Evolutionary conservation across 2,329 filamentous ascomycete species (phyloP), one percentile per base, ranked within the genome.

Genomic region (Xylaria sp.): DNA sequence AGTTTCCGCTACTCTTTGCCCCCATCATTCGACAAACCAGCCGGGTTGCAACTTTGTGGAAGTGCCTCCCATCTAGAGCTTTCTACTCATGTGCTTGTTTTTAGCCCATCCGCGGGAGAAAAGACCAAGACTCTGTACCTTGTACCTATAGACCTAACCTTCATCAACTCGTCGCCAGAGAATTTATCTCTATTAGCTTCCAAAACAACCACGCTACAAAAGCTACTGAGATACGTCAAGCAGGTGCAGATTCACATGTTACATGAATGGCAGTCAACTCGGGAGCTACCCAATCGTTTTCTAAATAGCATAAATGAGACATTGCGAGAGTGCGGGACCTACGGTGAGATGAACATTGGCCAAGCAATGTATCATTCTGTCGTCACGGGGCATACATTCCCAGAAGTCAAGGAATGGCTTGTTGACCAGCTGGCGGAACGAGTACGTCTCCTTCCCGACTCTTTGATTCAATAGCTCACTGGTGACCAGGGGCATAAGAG

Each of bases 121-220:
- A 71, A 82, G 31, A 69, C 77, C 17, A 77, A 81, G 5, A 73
- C 82, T 1, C 75, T 90, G 10, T 85, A 88, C 66, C 80, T 95
- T n/a, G 82, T 94, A 0, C 92, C 92, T 0, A 87, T 97, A 76
- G 92, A 96, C 72, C 82, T 97, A n/a, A 88, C 90, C 0, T 96
- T 97, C 74, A 88, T 97, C 54, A 89, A 90, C 2, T 90, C 90
- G 15, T 90, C 90, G 2, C 92, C 92, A 2, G 88, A 94, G 63
- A 92, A 96, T 74, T 82, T 98, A 1, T 92, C 94, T 31, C 84
- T 97, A 4, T 84, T 98, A 13, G 91, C 94, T 0, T 93, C 91
- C 17, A 97, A 96, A 74, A 91, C 93, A 4, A 96, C 94, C 0
- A 92, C 93, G 49, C 80, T 98, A 17, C 93, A 97, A 73, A 97